Evolutionary conservation across 202 grass and related monocot genomes (phyloP).

Genomic region (Elaeis oleifera): DNA sequence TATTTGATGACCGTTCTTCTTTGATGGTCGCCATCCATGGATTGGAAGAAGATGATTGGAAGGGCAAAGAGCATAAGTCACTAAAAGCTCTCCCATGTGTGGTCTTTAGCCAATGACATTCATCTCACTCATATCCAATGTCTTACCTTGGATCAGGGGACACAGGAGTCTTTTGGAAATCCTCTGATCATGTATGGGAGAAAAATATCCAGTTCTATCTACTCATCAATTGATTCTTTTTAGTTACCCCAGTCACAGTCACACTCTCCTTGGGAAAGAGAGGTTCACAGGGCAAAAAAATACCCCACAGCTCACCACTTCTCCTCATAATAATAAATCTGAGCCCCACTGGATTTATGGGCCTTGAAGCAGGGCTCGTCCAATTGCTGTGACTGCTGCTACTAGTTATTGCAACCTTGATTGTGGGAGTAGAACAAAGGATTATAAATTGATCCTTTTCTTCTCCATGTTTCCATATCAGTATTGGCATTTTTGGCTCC

Average conservation of each 20-base stretch:
- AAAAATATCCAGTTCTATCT: neutral
- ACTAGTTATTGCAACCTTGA: too few relatives aligned
- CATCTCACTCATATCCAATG: too few relatives aligned
- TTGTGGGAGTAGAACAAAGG: too few relatives aligned
- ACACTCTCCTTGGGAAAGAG: neutral
- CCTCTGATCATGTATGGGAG: neutral
- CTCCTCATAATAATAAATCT: neutral
- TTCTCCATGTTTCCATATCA: constrained; percentile 11
- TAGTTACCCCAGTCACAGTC: neutral
- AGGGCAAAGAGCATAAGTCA: too few relatives aligned
- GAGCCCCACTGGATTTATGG: constrained; percentile 11
- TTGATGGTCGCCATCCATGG: too few relatives aligned
- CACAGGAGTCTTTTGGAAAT: neutral
- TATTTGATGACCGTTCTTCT: too few relatives aligned
- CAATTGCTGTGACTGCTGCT: too few relatives aligned
- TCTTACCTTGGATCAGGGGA: too few relatives aligned
- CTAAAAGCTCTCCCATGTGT: too few relatives aligned
- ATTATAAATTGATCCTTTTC: neutral
- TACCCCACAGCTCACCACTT: constrained; percentile 1
- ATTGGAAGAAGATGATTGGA: too few relatives aligned
- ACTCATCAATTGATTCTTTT: neutral
- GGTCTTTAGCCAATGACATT: too few relatives aligned
- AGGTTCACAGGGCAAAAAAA: neutral
- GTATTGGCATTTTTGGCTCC: constrained; percentile 15
- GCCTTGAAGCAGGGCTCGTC: too few relatives aligned